Conservation (phyloP, 768 basidiomycete genomes). For the Tulasnella sp. region DNA sequence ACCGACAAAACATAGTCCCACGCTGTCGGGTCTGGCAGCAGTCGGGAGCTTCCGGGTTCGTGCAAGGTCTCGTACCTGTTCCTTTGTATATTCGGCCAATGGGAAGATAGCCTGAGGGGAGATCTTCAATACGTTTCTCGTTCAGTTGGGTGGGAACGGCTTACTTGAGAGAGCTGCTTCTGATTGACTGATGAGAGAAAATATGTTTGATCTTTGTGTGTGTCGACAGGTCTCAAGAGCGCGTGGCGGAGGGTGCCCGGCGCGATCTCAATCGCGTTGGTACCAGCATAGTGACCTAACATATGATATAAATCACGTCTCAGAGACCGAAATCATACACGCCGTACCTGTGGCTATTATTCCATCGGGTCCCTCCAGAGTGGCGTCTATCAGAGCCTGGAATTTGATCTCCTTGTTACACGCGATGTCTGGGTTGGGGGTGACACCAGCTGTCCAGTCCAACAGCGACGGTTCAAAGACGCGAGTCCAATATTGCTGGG, state of each 20-base stretch:
- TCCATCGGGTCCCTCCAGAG: slow-evolving; percentile 32
- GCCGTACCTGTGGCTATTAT: slow-evolving; percentile 74
- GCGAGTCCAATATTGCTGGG: slow-evolving; percentile 78
- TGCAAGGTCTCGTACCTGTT: slow-evolving; percentile 64
- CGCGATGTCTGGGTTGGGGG: slow-evolving; percentile 88
- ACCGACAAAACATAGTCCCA: slow-evolving; percentile 93
- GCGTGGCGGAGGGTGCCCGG: slow-evolving; percentile 19
- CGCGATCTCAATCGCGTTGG: slow-evolving; percentile 42
- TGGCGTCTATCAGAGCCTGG: slow-evolving; percentile 59
- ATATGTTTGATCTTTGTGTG: slow-evolving; percentile 81
- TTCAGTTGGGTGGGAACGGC: background rate
- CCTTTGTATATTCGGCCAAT: slow-evolving; percentile 54
- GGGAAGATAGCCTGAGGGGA: slow-evolving; percentile 54
- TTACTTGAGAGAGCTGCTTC: slow-evolving; percentile 2
- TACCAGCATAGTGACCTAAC: slow-evolving; percentile 73
- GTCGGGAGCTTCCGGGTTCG: slow-evolving; percentile 51
- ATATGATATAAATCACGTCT: too few species aligned
- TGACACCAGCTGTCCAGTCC: slow-evolving; percentile 66
- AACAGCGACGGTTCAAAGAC: slow-evolving; percentile 82
- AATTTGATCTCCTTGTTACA: slow-evolving; percentile 97
- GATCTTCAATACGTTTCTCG: background rate
- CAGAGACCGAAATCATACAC: slow-evolving; percentile 10
- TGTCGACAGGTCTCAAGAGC: slow-evolving; percentile 42
- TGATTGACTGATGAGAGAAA: slow-evolving; percentile 62
- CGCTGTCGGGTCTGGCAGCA: slow-evolving; percentile 70